A percentile compares a stretch with the other conserved stretches of the same genome.
These are phyloP conservation scores for Dimargaris cristalligena DNA, from an alignment of 192 early-diverging fungal genomes.

Conservation along the genomic window DNA sequence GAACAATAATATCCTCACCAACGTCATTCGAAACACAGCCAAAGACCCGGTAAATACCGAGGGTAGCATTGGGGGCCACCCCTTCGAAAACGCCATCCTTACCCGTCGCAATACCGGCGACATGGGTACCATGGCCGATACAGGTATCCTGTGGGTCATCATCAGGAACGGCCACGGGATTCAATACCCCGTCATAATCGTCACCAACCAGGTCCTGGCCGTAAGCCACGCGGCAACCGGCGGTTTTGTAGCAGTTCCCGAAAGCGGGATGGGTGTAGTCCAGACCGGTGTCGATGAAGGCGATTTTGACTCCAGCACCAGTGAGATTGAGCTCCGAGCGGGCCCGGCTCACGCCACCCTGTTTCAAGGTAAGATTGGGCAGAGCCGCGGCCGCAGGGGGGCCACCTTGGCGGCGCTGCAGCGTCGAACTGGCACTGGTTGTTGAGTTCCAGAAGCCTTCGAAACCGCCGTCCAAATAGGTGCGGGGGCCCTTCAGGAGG, in stretches of 20 bases:
- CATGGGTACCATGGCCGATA: constrained; percentile 50
- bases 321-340: constrained; percentile 28
- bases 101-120: constrained; percentile 40
- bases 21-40: constrained; percentile 22
- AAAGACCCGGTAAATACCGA: constrained; percentile 49
- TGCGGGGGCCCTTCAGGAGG: neutral
- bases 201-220: constrained; percentile 54
- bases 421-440: neutral
- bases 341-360: constrained; percentile 30
- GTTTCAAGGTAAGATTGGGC: constrained; percentile 23
- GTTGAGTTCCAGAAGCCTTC: neutral
- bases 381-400: neutral
- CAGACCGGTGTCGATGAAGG: constrained; percentile 51
- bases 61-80: constrained; percentile 44
- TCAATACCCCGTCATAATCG: constrained; percentile 16
- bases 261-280: constrained; percentile 48
- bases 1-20: constrained; percentile 9
- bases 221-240: constrained; percentile 32
- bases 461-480: neutral
- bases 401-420: neutral
- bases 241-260: constrained; percentile 43
- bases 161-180: constrained; percentile 15
- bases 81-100: constrained; percentile 28
- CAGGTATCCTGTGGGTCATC: constrained; percentile 37
- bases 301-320: constrained; percentile 47